These are phyloP conservation scores for Crithidia expoeki DNA, from an alignment of 208 protist genomes.

Conservation along the genomic window DNA sequence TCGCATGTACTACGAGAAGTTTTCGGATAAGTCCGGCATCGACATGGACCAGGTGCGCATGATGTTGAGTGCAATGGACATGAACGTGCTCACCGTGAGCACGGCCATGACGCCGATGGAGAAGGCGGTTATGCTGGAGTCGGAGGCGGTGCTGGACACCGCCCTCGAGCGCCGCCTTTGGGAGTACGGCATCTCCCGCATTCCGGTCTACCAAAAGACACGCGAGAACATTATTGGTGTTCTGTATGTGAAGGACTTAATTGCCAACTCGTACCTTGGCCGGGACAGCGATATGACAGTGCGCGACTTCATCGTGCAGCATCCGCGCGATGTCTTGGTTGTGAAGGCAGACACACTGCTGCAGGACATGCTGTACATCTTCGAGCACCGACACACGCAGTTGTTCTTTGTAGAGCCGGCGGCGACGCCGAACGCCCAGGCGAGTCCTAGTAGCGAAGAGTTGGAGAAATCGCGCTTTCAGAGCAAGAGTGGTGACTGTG, in stretches of 20 bases:
- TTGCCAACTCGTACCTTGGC: conserved; percentile 45
- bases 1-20: conserved; percentile 76
- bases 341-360: conserved; percentile 50
- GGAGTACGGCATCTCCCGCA: conserved; percentile 72
- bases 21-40: conserved; percentile 66
- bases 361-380: conserved; percentile 60
- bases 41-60: conserved; percentile 70
- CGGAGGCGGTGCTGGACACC: conserved; percentile 34
- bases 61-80: conserved; percentile 79
- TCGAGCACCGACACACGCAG: conserved; percentile 57
- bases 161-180: conserved; percentile 62
- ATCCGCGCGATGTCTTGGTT: conserved; percentile 63
- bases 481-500: background rate
- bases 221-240: conserved; percentile 64
- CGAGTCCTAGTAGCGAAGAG: background rate
- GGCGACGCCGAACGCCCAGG: background rate
- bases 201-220: conserved; percentile 61
- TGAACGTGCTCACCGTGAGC: conserved; percentile 56
- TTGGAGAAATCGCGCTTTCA: too few species aligned
- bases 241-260: conserved; percentile 78
- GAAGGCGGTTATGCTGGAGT: conserved; percentile 59
- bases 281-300: conserved; percentile 47
- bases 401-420: conserved; percentile 59
- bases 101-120: conserved; percentile 65
- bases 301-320: conserved; percentile 49